A percentile compares a stretch with the other conserved stretches of the same genome.
Conservation (phyloP, 2,329 filamentous ascomycete species). For the Sporothrix humicola region DNA sequence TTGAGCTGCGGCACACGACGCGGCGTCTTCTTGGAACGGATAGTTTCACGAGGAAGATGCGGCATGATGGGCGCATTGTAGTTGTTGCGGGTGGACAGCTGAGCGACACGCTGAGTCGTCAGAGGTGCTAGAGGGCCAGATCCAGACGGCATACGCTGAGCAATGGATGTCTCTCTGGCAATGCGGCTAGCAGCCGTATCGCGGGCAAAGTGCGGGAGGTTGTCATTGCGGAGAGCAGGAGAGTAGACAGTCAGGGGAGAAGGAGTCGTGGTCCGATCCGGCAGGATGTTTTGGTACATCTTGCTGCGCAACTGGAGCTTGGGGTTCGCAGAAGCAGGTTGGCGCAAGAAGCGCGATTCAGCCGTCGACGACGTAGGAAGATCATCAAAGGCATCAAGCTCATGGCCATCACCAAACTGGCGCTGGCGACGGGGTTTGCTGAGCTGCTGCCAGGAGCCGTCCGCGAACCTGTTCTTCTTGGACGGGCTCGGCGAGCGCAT, state of each 20-base stretch:
- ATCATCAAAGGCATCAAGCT: conserved; percentile 93
- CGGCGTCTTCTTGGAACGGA: conserved; percentile 61
- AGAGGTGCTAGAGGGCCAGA: conserved; percentile 56
- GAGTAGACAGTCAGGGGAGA: conserved; percentile 61
- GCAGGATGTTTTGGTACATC: conserved; percentile 60
- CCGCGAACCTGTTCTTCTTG: conserved; percentile 48
- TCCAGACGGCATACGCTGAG: conserved; percentile 62
- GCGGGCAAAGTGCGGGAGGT: conserved; percentile 66
- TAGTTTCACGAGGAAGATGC: conserved; percentile 40
- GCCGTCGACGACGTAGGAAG: conserved; percentile 82
- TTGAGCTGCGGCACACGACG: conserved; percentile 67
- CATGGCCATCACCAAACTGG: conserved; percentile 89
- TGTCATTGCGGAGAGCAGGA: conserved; percentile 62
- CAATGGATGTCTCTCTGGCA: conserved; percentile 65
- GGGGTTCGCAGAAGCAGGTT: conserved; percentile 72
- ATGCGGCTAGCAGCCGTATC: conserved; percentile 70
- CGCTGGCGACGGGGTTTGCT: conserved; percentile 72
- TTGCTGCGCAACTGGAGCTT: conserved; percentile 66
- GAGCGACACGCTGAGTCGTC: conserved; percentile 60
- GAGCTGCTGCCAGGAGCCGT: conserved; percentile 67
- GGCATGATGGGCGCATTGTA: conserved; percentile 49
- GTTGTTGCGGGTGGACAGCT: conserved; percentile 58
- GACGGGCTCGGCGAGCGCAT: conserved; percentile 67
- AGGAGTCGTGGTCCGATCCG: conserved; percentile 59
- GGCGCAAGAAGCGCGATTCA: conserved; percentile 83